Evolutionary conservation across 495 filamentous ascomycete genomes (phyloP).

Genomic region (Aspergillus baeticus): DNA sequence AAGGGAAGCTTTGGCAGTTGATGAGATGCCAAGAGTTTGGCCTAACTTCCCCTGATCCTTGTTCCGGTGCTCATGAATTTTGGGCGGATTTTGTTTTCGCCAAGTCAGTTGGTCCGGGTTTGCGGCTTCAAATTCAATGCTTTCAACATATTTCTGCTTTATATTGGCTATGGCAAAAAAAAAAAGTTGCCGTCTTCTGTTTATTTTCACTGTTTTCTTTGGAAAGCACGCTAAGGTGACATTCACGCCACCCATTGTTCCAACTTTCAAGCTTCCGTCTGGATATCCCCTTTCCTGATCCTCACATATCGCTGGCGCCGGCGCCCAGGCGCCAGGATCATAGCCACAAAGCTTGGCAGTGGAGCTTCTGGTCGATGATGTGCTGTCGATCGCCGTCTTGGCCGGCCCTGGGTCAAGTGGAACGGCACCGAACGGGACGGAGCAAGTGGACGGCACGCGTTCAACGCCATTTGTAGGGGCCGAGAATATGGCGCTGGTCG

Average conservation of each 20-base stretch:
- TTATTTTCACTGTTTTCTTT: neutral
- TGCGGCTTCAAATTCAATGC: neutral
- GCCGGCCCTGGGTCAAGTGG: constrained; percentile 11
- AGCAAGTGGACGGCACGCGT: constrained; percentile 17
- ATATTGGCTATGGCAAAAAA: too few relatives aligned
- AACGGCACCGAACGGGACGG: neutral
- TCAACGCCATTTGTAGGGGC: constrained; percentile 12
- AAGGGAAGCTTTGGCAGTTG: neutral
- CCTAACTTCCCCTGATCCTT: neutral
- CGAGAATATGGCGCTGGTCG: neutral
- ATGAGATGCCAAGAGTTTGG: constrained; percentile 3
- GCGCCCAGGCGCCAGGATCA: constrained; percentile 3
- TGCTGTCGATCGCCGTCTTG: constrained; percentile 38
- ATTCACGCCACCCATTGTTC: neutral
- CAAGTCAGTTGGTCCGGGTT: neutral
- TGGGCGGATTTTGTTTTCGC: neutral
- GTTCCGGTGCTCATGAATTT: neutral
- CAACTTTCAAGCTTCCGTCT: neutral
- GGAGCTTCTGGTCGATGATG: constrained; percentile 30
- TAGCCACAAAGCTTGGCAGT: constrained; percentile 35
- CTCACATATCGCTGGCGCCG: neutral
- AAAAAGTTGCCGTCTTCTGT: neutral
- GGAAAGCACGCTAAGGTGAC: too few relatives aligned
- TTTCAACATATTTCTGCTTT: neutral
- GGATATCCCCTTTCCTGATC: neutral